Percentiles rank a stretch among this genome's conserved stretches.
Evolutionary conservation across 1,284 basidiomycete genomes (phyloP).

Genomic region (Coniferiporia sulphurascens): DNA sequence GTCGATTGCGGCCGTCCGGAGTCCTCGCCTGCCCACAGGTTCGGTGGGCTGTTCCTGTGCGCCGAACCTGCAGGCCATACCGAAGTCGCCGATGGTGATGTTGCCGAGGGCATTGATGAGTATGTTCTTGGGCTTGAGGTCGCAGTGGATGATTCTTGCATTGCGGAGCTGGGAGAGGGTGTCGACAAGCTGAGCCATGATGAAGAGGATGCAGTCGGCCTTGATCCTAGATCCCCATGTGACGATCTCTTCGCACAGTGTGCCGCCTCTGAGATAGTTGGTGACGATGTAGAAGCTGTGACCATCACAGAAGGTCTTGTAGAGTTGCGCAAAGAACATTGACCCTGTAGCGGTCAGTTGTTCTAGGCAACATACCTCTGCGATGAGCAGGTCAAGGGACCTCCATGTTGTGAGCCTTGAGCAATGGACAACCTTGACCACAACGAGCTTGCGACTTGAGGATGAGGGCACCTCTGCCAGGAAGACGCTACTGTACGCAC

Average conservation of each 20-base stretch:
- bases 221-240: not conserved
- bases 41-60: no score
- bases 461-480: constrained; percentile 1
- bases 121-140: no score
- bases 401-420: constrained; percentile 3
- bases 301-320: no score
- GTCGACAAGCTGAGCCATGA: constrained; percentile 11
- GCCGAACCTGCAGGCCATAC: constrained; percentile 36
- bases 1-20: no score
- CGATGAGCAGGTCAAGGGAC: not conserved
- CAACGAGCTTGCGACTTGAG: not conserved
- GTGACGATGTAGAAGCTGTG: constrained; percentile 16
- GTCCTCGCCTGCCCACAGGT: no score
- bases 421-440: constrained; percentile 11
- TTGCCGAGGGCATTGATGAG: constrained; percentile 60
- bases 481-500: constrained; percentile 8
- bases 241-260: constrained; percentile 3
- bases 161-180: constrained; percentile 2
- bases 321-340: constrained; percentile 3
- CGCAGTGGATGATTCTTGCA: no score
- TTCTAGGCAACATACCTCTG: constrained; percentile 6
- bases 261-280: constrained; percentile 7
- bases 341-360: constrained; percentile 3
- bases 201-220: constrained; percentile 7
- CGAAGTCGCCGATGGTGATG: constrained; percentile 64